A percentile compares a stretch with the other conserved stretches of the same genome.
Evolutionary conservation across 2,329 filamentous ascomycete genomes (phyloP).

Genomic region (Blumeria hordei): DNA sequence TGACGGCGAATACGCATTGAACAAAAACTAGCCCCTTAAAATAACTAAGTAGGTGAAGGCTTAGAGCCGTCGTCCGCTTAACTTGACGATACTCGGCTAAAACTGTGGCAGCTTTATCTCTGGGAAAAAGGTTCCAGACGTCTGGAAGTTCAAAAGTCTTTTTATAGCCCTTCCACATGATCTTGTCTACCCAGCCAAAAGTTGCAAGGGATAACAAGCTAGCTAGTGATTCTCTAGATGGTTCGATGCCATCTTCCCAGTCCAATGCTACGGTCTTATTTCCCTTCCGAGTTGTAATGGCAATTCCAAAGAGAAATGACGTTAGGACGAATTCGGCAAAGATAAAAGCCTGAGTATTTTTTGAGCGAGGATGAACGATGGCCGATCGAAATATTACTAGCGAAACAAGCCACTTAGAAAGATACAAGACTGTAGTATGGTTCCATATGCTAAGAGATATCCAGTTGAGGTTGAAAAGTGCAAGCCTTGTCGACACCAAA

Average conservation of each 20-base stretch:
- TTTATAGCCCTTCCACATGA: conserved; percentile 75
- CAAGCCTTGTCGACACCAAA: conserved; percentile 49
- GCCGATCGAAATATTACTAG: conserved; percentile 64
- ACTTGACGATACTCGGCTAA: conserved; percentile 64
- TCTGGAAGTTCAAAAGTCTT: conserved; percentile 59
- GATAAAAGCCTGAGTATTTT: conserved; percentile 34
- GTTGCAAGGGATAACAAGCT: conserved; percentile 73
- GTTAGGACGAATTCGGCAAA: conserved; percentile 53
- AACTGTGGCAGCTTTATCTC: conserved; percentile 65
- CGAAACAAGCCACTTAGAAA: conserved; percentile 54
- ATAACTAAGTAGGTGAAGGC: conserved; percentile 60
- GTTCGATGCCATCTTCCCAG: conserved; percentile 71
- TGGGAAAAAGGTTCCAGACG: conserved; percentile 78
- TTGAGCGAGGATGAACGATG: conserved; percentile 50
- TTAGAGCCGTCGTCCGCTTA: conserved; percentile 57
- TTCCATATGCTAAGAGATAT: conserved; percentile 62
- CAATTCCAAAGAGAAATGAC: conserved; percentile 49
- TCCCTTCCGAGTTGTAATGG: conserved; percentile 65
- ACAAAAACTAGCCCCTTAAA: conserved; percentile 55
- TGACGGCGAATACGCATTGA: conserved; percentile 57
- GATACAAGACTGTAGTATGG: conserved; percentile 71
- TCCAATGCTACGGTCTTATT: conserved; percentile 76
- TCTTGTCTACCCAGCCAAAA: conserved; percentile 74
- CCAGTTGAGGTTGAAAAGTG: conserved; percentile 38
- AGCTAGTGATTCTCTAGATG: conserved; percentile 65